phyloP scores from a whole-genome alignment of 805 yeast species.

The Candida anglica region DNA sequence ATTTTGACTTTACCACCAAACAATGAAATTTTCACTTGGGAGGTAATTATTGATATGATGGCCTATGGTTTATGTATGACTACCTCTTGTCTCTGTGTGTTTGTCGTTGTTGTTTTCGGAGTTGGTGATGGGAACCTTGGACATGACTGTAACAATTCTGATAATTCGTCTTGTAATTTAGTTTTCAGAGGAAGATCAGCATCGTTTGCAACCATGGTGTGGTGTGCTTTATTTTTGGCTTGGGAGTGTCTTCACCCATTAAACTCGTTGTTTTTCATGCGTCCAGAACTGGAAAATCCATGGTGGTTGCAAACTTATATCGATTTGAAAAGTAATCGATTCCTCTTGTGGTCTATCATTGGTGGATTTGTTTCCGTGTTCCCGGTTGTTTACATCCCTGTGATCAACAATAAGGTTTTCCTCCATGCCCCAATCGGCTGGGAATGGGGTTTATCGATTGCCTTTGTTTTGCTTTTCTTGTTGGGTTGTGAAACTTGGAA shows the following conservation, averaged over 20 bases:
- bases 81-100: constrained; percentile 33
- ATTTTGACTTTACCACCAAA: constrained; percentile 35
- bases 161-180: constrained; percentile 18
- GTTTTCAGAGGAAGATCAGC: constrained; percentile 37
- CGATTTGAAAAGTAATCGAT: constrained; percentile 33
- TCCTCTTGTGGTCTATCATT: constrained; percentile 34
- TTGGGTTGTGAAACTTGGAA: constrained; percentile 35
- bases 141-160: constrained; percentile 25
- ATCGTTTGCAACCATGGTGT: constrained; percentile 35
- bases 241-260: constrained; percentile 39
- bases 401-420: constrained; percentile 35
- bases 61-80: constrained; percentile 42
- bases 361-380: constrained; percentile 34
- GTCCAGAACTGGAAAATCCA: constrained; percentile 30
- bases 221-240: constrained; percentile 38
- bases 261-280: constrained; percentile 32
- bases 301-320: constrained; percentile 34
- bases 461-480: constrained; percentile 24
- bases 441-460: constrained; percentile 38
- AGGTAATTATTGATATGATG: constrained; percentile 37
- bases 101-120: constrained; percentile 34
- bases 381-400: constrained; percentile 40
- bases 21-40: constrained; percentile 35
- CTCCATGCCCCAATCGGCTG: constrained; percentile 34
- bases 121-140: constrained; percentile 38